Evolutionary conservation across 2,329 filamentous ascomycete genomes (phyloP).

Genomic region (Penicillium sp.): DNA sequence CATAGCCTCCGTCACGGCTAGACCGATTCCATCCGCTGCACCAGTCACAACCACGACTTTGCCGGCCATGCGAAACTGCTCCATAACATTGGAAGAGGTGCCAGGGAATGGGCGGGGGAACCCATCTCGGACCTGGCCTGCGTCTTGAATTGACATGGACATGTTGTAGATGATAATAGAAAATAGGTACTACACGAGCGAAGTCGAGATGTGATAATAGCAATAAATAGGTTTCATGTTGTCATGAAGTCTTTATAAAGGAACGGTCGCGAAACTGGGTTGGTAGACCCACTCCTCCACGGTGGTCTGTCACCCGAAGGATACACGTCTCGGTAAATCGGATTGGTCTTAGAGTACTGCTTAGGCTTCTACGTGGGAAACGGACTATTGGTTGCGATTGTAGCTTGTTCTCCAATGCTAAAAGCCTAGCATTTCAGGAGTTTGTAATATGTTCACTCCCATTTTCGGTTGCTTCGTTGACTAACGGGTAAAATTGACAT

Average conservation of each 20-base stretch:
- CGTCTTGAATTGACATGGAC: slow-evolving; percentile 41
- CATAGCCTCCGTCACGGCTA: slow-evolving; percentile 46
- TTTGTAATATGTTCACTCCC: no score
- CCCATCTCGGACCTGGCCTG: slow-evolving; percentile 28
- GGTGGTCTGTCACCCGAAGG: not conserved
- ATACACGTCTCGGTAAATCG: not conserved
- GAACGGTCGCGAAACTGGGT: not conserved
- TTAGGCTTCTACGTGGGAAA: not conserved
- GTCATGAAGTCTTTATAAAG: not conserved
- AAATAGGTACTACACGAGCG: no score
- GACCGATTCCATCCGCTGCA: slow-evolving; percentile 48
- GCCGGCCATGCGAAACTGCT: slow-evolving; percentile 45
- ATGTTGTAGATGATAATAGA: slow-evolving; percentile 24
- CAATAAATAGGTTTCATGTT: not conserved
- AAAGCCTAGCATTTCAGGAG: no score
- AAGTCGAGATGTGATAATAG: not conserved
- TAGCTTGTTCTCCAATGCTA: no score
- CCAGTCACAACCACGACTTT: slow-evolving; percentile 46
- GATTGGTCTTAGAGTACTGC: not conserved
- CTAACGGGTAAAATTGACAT: no score
- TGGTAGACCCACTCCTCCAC: not conserved
- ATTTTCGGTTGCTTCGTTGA: no score
- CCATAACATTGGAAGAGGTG: slow-evolving; percentile 44
- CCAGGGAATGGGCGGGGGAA: slow-evolving; percentile 41
- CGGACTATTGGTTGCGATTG: not conserved